These are phyloP conservation scores for Vairimorpha necatrix DNA, from an alignment of 371 early-diverging fungal genomes.

Conservation along the genomic window DNA sequence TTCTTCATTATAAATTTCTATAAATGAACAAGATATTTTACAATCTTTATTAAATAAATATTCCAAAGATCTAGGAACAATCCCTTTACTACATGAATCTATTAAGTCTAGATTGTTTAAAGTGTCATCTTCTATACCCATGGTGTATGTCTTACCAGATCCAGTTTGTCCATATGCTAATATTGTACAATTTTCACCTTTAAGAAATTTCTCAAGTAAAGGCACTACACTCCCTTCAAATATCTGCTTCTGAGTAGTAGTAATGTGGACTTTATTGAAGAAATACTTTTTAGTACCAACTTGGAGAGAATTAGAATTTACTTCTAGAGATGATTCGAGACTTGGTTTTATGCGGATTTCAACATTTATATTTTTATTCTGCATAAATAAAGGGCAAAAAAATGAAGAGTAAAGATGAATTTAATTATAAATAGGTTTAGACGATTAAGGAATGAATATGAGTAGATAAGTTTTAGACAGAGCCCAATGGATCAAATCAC, in stretches of 20 bases:
- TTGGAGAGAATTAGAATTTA: not conserved
- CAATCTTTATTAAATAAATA: constrained; percentile 56
- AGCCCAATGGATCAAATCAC: too few relatives aligned
- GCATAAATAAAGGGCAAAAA: not conserved
- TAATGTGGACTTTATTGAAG: constrained; percentile 36
- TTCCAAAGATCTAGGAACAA: constrained; percentile 53
- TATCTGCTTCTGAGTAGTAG: constrained; percentile 33
- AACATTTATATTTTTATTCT: constrained; percentile 29
- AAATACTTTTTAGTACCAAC: constrained; percentile 38
- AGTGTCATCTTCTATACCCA: constrained; percentile 72
- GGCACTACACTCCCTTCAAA: constrained; percentile 24
- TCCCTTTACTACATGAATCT: too few relatives aligned
- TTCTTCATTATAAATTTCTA: constrained; percentile 83
- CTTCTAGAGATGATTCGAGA: constrained; percentile 24
- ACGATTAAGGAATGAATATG: too few relatives aligned
- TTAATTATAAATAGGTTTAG: too few relatives aligned
- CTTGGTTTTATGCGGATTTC: constrained; percentile 51
- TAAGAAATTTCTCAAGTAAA: constrained; percentile 34
- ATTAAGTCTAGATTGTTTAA: too few relatives aligned
- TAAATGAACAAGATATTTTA: constrained; percentile 66
- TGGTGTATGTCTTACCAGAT: constrained; percentile 93
- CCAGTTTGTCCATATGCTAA: constrained; percentile 73
- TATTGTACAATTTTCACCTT: constrained; percentile 53
- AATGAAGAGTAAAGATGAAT: not conserved
- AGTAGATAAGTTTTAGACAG: too few relatives aligned